Evolutionary conservation across 176 grass and related monocot genomes (phyloP), one percentile per base, ranked within the genome.

Genomic region (Elaeis guineensis): DNA sequence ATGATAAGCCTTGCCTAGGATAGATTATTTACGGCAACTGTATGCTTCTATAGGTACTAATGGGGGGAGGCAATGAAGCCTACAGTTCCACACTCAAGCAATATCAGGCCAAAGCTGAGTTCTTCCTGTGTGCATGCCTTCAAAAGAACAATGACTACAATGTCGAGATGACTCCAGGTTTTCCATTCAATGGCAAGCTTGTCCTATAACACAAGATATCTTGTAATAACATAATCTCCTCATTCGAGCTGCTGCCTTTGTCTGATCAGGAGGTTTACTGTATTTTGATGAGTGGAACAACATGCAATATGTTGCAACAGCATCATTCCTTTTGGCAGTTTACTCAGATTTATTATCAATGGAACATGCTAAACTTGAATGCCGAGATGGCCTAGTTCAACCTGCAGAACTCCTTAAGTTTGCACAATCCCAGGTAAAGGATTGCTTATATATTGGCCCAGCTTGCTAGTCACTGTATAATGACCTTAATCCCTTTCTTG

Each of bases 51-150:
- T 48, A 83, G 80, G 62, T 75, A 2, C 70, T 97, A 73, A 48
- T 91, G 51, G 49, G 77, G 1, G 66, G 59, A 9, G 66, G 69
- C 9, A 54, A 22, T 17, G 63, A 61, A 16, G 52, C 48, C 17
- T 67, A 76, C 50, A 53, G 53, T 1, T 78, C 56, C 58, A 82
- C 66, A 50, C 93, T 92, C 14, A 76, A 49, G 66, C 84, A 89
- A 73, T 98, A 83, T 78, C 79, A 89, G 76, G 93, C 79, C 28
- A 98, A 98, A 64, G 93, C 76, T 54, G 87, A 98, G 66, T 98
- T 85, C 84, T 98, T 98, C 87, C 70, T 98, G 19, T 98, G 93
- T 63, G 58, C 93, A 1, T 87, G 83, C 71, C 63, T 98, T 51
- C 87, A 92, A 73, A 98, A 98, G 84, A 98, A 92, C 87, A 58